These are phyloP conservation scores for Kluyveromyces siamensis DNA, from an alignment of 805 yeast species.

Conservation along the genomic window DNA sequence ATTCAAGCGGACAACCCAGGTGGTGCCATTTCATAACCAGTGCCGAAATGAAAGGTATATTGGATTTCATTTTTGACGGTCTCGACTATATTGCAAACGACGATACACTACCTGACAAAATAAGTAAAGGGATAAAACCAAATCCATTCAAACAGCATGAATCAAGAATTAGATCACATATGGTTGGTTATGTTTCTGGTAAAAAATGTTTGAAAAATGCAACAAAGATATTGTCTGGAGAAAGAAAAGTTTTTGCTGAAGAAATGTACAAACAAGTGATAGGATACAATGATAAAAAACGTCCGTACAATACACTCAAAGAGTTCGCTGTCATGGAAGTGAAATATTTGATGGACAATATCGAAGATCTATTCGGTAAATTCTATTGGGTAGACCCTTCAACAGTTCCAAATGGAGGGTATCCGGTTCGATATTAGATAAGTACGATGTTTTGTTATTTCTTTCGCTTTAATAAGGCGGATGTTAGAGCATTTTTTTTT, in stretches of 20 bases:
- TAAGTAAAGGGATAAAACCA: constrained; percentile 1
- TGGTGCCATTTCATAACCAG: constrained; percentile 3
- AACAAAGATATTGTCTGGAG: not conserved
- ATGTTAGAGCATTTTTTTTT: not conserved
- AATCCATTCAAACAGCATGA: constrained; percentile 3
- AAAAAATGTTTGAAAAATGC: constrained; percentile 2
- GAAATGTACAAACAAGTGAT: constrained; percentile 2
- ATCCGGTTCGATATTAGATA: constrained; percentile 1
- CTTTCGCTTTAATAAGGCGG: not conserved
- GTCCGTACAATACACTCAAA: constrained; percentile 1
- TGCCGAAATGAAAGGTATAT: constrained; percentile 2
- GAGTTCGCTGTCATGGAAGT: constrained; percentile 3
- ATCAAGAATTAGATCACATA: constrained; percentile 1
- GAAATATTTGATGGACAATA: constrained; percentile 3
- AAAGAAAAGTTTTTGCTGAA: constrained; percentile 1
- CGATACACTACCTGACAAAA: constrained; percentile 2
- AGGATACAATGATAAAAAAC: constrained; percentile 1
- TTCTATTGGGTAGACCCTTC: constrained; percentile 3
- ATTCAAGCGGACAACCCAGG: not conserved
- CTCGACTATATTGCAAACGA: constrained; percentile 3
- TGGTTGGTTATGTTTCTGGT: constrained; percentile 3
- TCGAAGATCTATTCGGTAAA: constrained; percentile 2
- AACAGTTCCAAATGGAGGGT: constrained; percentile 1
- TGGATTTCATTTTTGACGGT: constrained; percentile 2
- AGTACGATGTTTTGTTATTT: not conserved